phyloP scores from a whole-genome alignment of 495 filamentous ascomycete genomes.

The Pseudevernia furfuracea region DNA sequence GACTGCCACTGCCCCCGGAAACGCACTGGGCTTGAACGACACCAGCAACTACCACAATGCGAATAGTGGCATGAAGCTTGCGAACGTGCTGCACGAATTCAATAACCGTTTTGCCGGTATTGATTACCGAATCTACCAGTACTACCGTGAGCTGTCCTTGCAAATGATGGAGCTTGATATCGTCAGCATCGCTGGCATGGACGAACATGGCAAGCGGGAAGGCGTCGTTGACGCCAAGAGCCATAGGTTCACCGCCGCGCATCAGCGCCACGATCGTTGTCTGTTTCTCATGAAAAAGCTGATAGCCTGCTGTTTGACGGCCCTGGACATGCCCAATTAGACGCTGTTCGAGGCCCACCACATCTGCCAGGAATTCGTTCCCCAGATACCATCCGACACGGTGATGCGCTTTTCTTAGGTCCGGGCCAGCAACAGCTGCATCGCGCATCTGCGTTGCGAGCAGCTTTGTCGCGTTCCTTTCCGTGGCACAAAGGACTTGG shows the following conservation, averaged over 20 bases:
- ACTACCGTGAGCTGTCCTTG: conserved; percentile 37
- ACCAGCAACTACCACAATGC: conserved; percentile 50
- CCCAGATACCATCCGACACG: conserved; percentile 50
- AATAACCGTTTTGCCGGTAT: conserved; percentile 46
- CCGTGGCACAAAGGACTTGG: conserved; percentile 40
- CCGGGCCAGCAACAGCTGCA: conserved; percentile 38
- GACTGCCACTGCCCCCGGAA: conserved; percentile 25
- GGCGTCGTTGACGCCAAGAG: conserved; percentile 51
- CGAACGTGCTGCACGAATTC: conserved; percentile 50
- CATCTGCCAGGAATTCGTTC: conserved; percentile 38
- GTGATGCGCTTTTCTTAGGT: conserved; percentile 45
- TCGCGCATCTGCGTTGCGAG: conserved; percentile 54
- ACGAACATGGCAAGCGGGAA: conserved; percentile 49
- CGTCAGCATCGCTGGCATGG: conserved; percentile 43
- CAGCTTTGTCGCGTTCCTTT: conserved; percentile 41
- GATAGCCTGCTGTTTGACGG: conserved; percentile 41
- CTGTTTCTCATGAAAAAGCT: conserved; percentile 41
- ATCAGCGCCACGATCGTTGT: conserved; percentile 56
- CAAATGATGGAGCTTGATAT: conserved; percentile 43
- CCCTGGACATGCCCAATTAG: conserved; percentile 50
- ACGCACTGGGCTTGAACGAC: conserved; percentile 46
- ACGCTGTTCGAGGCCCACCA: conserved; percentile 48
- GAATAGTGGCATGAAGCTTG: conserved; percentile 34
- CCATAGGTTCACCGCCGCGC: conserved; percentile 62
- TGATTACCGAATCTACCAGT: conserved; percentile 57